These are phyloP conservation scores for Phyllosticta capitalensis DNA, from an alignment of 2,329 filamentous ascomycete species.

Conservation along the genomic window DNA sequence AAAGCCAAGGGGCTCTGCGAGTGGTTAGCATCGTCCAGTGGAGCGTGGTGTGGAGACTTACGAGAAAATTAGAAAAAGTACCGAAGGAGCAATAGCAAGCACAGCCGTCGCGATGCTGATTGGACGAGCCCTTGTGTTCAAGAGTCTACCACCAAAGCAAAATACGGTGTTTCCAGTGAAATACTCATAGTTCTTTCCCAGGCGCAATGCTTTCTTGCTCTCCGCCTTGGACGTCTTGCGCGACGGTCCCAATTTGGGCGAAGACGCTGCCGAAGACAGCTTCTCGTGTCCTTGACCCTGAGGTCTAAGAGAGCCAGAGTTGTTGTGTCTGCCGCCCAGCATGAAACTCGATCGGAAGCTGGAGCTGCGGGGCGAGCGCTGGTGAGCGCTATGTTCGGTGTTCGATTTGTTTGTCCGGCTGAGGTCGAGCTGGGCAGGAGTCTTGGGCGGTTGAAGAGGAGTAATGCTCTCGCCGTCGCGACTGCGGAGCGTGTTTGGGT, in stretches of 20 bases:
- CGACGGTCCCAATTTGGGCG: constrained; percentile 52
- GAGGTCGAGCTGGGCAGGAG: constrained; percentile 48
- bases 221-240: constrained; percentile 29
- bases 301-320: constrained; percentile 29
- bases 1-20: constrained; percentile 63
- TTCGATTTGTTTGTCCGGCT: constrained; percentile 36
- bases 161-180: constrained; percentile 92
- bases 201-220: constrained; percentile 17
- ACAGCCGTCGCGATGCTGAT: constrained; percentile 82
- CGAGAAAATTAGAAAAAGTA: constrained; percentile 79
- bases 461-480: constrained; percentile 66
- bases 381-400: neutral
- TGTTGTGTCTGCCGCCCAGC: constrained; percentile 48
- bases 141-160: constrained; percentile 72
- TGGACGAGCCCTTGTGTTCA: constrained; percentile 79
- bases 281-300: constrained; percentile 59
- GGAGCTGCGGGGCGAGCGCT: constrained; percentile 6
- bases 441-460: constrained; percentile 53
- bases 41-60: constrained; percentile 28
- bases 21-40: constrained; percentile 16
- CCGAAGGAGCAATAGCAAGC: constrained; percentile 66
- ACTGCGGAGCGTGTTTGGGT: constrained; percentile 50
- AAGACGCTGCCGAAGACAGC: constrained; percentile 70
- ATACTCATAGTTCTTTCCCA: constrained; percentile 77
- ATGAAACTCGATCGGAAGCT: constrained; percentile 36